phyloP scores from a whole-genome alignment of 495 filamentous ascomycete genomes.

The Xylona heveae region DNA sequence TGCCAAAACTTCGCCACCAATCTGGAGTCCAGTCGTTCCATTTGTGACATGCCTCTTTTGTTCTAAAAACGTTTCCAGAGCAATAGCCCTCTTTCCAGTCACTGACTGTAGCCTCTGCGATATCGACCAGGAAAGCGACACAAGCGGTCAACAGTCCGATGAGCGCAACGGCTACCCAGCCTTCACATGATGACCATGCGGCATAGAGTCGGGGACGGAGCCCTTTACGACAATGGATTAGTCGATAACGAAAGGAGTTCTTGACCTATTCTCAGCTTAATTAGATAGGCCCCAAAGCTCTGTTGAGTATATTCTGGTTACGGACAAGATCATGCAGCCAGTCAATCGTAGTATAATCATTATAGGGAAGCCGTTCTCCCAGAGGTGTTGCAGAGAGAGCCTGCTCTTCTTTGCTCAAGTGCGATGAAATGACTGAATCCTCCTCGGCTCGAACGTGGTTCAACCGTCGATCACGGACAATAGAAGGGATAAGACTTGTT shows the following conservation, averaged over 20 bases:
- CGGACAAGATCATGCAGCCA: slow-evolving; percentile 34
- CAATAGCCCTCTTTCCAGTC: slow-evolving; percentile 35
- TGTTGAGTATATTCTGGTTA: no score
- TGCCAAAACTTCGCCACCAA: slow-evolving; percentile 19
- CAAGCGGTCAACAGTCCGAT: slow-evolving; percentile 32
- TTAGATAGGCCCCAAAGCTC: background rate
- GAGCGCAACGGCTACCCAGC: slow-evolving; percentile 28
- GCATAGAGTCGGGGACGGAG: slow-evolving; percentile 14
- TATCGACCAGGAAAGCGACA: slow-evolving; percentile 32
- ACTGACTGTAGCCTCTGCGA: slow-evolving; percentile 27
- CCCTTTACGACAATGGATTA: slow-evolving; percentile 18
- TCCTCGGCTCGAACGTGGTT: slow-evolving; percentile 14
- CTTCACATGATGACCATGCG: slow-evolving; percentile 23
- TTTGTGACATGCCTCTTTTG: slow-evolving; percentile 13
- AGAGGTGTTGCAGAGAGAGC: slow-evolving; percentile 20
- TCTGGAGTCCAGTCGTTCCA: slow-evolving; percentile 23
- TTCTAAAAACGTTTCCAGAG: slow-evolving; percentile 21
- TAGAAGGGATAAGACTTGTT: slow-evolving; percentile 12
- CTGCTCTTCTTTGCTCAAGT: slow-evolving; percentile 22
- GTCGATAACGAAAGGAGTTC: slow-evolving; percentile 29
- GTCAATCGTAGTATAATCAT: slow-evolving; percentile 35
- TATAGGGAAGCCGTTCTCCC: slow-evolving; percentile 33
- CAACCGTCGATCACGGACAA: slow-evolving; percentile 12
- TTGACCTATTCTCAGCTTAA: slow-evolving; percentile 19
- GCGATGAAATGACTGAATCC: slow-evolving; percentile 15